Evolutionary conservation across 2,329 filamentous ascomycete genomes (phyloP).

Genomic region (Nannizziopsis barbatae): DNA sequence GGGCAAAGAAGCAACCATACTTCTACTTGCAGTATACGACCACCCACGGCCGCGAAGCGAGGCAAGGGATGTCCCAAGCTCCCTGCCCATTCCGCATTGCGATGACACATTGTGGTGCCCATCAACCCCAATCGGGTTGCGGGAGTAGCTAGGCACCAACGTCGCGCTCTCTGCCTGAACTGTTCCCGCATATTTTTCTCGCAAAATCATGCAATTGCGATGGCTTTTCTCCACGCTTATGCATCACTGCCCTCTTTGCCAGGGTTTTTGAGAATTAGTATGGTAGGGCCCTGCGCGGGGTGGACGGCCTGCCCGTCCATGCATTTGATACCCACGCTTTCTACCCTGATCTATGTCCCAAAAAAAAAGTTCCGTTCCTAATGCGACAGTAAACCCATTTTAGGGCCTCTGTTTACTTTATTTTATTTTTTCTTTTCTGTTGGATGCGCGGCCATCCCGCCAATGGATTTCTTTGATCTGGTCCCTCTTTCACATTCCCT

Average conservation of each 20-base stretch:
- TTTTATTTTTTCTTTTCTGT: too few relatives aligned
- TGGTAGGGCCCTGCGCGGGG: too few relatives aligned
- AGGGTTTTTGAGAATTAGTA: background rate
- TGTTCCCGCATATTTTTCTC: background rate
- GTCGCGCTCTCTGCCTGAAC: background rate
- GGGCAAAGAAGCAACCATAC: background rate
- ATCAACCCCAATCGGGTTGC: background rate
- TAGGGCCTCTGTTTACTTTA: too few relatives aligned
- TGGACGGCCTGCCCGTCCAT: too few relatives aligned
- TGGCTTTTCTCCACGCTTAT: background rate
- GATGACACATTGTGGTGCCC: background rate
- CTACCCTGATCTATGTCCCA: too few relatives aligned
- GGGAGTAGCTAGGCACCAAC: background rate
- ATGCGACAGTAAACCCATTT: too few relatives aligned
- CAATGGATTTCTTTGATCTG: too few relatives aligned
- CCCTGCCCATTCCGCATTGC: background rate
- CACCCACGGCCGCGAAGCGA: background rate
- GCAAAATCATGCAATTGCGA: background rate
- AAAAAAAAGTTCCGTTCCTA: too few relatives aligned
- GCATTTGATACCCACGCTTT: too few relatives aligned
- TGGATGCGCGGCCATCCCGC: too few relatives aligned
- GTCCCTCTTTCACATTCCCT: too few relatives aligned
- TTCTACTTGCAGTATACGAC: background rate
- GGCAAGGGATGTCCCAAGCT: background rate
- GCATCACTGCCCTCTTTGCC: background rate